These are phyloP conservation scores for Cardiospermum halicacabum DNA, from an alignment of 345 rosid species.

Conservation along the genomic window DNA sequence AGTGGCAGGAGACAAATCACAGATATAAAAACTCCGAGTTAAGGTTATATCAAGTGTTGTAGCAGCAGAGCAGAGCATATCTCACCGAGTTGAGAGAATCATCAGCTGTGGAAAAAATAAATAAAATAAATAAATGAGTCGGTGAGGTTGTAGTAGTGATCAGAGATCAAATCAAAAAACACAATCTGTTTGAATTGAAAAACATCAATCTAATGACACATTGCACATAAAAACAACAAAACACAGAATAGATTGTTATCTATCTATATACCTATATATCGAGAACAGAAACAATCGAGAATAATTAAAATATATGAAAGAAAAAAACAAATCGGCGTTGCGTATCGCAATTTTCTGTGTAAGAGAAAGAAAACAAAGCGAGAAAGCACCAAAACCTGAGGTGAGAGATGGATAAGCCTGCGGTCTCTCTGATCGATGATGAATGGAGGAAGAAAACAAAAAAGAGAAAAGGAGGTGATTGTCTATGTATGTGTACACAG, in stretches of 20 bases:
- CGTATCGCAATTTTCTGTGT: not conserved
- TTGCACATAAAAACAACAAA: slow-evolving; percentile 43
- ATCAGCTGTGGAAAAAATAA: not conserved
- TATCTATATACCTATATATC: too few species aligned
- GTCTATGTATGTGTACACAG: too few species aligned
- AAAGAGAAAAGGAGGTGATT: too few species aligned
- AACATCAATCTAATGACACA: slow-evolving; percentile 50
- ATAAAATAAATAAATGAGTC: not conserved
- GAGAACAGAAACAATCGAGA: slow-evolving; percentile 28
- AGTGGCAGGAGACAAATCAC: slow-evolving; percentile 16
- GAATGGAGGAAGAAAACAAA: too few species aligned
- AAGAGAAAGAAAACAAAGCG: not conserved
- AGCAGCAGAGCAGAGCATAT: slow-evolving; percentile 24
- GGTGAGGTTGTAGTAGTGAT: not conserved
- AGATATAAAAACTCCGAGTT: slow-evolving; percentile 9
- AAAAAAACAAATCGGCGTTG: not conserved
- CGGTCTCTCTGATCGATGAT: too few species aligned
- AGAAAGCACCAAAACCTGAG: slow-evolving; percentile 10
- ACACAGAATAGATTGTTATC: slow-evolving; percentile 21
- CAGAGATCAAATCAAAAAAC: not conserved
- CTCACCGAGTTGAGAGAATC: not conserved
- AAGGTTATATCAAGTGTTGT: slow-evolving; percentile 35
- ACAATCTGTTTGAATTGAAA: slow-evolving; percentile 38
- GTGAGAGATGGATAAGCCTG: too few species aligned
- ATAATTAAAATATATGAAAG: slow-evolving; percentile 10